A percentile compares a stretch with the other conserved stretches of the same genome.
Evolutionary conservation across 768 basidiomycete genomes (phyloP).

Genomic region (Collybiopsis confluens): DNA sequence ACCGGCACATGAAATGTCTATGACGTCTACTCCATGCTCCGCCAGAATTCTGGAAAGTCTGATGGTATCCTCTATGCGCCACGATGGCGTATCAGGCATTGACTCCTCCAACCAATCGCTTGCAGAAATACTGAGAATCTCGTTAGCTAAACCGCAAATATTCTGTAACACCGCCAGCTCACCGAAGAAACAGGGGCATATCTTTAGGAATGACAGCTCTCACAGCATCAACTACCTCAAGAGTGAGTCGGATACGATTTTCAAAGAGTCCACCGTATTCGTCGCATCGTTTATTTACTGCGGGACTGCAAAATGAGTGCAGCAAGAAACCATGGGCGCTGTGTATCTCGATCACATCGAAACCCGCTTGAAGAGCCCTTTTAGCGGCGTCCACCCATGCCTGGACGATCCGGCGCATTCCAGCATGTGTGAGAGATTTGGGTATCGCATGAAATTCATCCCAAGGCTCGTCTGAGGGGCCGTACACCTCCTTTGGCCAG

Average conservation of each 20-base stretch:
- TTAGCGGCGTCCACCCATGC: slow-evolving; percentile 51
- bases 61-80: slow-evolving; percentile 70
- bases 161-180: slow-evolving; percentile 11
- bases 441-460: slow-evolving; percentile 42
- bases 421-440: slow-evolving; percentile 49
- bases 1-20: slow-evolving; percentile 72
- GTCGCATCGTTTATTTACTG: slow-evolving; percentile 59
- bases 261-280: slow-evolving; percentile 70
- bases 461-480: slow-evolving; percentile 48
- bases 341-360: slow-evolving; percentile 61
- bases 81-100: slow-evolving; percentile 59
- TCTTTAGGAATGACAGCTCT: slow-evolving; percentile 52
- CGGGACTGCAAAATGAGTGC: slow-evolving; percentile 54
- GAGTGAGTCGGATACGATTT: slow-evolving; percentile 59
- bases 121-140: slow-evolving; percentile 52
- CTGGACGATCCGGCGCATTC: slow-evolving; percentile 51
- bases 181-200: slow-evolving; percentile 74
- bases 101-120: slow-evolving; percentile 71
- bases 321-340: slow-evolving; percentile 64
- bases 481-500: slow-evolving; percentile 53
- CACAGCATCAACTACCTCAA: slow-evolving; percentile 63
- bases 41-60: slow-evolving; percentile 54
- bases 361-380: slow-evolving; percentile 54
- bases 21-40: slow-evolving; percentile 68
- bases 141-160: too few relatives aligned